A percentile compares a stretch with the other conserved stretches of the same genome.
Evolutionary conservation across 352 stramenopile species (phyloP).

Genomic region (Pseudoperonospora humuli): DNA sequence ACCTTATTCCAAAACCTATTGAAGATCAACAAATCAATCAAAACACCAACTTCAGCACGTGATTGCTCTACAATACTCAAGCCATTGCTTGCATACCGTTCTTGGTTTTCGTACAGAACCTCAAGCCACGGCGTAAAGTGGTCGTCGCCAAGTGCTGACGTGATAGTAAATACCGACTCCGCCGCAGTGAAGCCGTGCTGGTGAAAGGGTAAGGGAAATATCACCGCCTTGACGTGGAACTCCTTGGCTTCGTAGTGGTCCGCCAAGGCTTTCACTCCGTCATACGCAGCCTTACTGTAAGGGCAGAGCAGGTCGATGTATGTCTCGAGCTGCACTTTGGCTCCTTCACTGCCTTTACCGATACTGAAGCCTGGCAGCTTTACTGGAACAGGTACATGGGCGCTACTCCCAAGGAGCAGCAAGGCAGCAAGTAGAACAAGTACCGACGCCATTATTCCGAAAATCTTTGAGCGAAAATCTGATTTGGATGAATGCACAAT

Average conservation of each 20-base stretch:
- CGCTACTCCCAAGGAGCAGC: constrained; percentile 10
- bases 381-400: constrained; percentile 50
- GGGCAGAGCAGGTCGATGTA: constrained; percentile 77
- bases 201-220: constrained; percentile 70
- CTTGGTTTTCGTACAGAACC: constrained; percentile 63
- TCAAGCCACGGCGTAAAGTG: constrained; percentile 55
- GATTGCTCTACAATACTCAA: no score
- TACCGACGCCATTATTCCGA: constrained; percentile 18
- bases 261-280: constrained; percentile 50
- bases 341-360: constrained; percentile 30
- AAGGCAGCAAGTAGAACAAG: constrained; percentile 6
- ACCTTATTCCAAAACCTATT: constrained; percentile 65
- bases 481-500: neutral
- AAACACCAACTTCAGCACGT: no score
- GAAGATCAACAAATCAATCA: no score
- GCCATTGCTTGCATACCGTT: no score
- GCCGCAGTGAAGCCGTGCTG: constrained; percentile 54
- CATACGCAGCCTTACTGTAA: constrained; percentile 53
- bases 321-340: constrained; percentile 65
- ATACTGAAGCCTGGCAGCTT: constrained; percentile 59
- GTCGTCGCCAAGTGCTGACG: constrained; percentile 36
- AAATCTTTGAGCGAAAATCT: no score
- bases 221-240: constrained; percentile 47
- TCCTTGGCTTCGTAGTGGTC: constrained; percentile 47
- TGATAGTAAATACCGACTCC: constrained; percentile 56